phyloP scores from a whole-genome alignment of 2,329 filamentous ascomycete species.

The Thelonectria olida region DNA sequence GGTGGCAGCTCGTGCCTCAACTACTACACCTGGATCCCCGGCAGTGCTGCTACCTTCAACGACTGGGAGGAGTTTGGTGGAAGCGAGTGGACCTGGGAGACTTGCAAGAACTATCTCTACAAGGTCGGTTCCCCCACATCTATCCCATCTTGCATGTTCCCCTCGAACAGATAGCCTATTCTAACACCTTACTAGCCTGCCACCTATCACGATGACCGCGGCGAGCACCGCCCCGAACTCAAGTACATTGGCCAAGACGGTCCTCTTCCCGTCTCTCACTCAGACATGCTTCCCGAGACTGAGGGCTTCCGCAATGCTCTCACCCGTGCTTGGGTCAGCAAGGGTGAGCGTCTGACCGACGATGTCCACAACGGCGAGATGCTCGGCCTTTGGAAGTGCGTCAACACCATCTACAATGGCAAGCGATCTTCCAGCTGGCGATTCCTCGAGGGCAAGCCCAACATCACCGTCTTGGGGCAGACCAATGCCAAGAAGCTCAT shows the following conservation, averaged over 20 bases:
- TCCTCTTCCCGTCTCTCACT: slow-evolving; percentile 63
- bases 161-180: background rate
- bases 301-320: slow-evolving; percentile 60
- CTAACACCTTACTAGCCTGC: slow-evolving; percentile 42
- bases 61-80: slow-evolving; percentile 78
- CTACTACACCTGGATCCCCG: slow-evolving; percentile 72
- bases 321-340: slow-evolving; percentile 62
- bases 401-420: slow-evolving; percentile 67
- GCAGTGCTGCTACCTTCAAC: slow-evolving; percentile 67
- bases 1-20: slow-evolving; percentile 68
- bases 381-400: slow-evolving; percentile 61
- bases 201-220: slow-evolving; percentile 65
- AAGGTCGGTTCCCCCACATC: slow-evolving; percentile 47
- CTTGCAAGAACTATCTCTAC: slow-evolving; percentile 58
- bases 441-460: slow-evolving; percentile 61
- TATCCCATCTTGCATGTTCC: background rate
- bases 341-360: slow-evolving; percentile 59
- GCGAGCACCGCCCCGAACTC: slow-evolving; percentile 54
- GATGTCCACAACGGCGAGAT: slow-evolving; percentile 66
- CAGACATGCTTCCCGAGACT: slow-evolving; percentile 62
- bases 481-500: slow-evolving; percentile 62
- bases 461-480: slow-evolving; percentile 60
- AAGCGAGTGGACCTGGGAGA: slow-evolving; percentile 67
- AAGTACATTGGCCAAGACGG: slow-evolving; percentile 61
- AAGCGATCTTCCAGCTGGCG: slow-evolving; percentile 60